Percentiles rank a stretch among this genome's conserved stretches.
These are phyloP conservation scores for Boletus tomentosulus DNA, from an alignment of 768 basidiomycete genomes.

Conservation along the genomic window DNA sequence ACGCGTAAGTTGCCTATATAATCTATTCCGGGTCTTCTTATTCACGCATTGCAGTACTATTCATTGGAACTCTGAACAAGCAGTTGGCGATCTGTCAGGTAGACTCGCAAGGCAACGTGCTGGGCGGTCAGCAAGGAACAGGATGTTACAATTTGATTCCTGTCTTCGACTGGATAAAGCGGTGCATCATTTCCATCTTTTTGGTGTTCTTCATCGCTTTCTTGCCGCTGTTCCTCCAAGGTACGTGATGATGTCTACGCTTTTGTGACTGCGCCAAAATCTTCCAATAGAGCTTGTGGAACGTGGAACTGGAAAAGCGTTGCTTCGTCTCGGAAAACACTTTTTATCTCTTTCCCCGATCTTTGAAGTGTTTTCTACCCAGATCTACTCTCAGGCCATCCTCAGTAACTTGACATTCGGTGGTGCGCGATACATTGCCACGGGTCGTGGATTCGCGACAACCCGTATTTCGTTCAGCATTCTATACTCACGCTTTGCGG, in stretches of 20 bases:
- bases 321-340: slow-evolving; percentile 93
- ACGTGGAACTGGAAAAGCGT: slow-evolving; percentile 90
- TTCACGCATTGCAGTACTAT: slow-evolving; percentile 57
- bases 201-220: slow-evolving; percentile 98
- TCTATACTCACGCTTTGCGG: slow-evolving; percentile 97
- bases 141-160: slow-evolving; percentile 92
- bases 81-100: slow-evolving; percentile 84
- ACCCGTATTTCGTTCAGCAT: slow-evolving; percentile 95
- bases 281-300: slow-evolving; percentile 77
- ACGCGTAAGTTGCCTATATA: slow-evolving; percentile 55
- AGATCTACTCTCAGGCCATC: slow-evolving; percentile 97
- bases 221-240: slow-evolving; percentile 93
- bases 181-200: slow-evolving; percentile 96
- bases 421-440: slow-evolving; percentile 98
- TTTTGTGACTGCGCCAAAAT: slow-evolving; percentile 2
- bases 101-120: slow-evolving; percentile 74
- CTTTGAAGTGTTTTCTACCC: slow-evolving; percentile 98
- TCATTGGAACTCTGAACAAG: slow-evolving; percentile 95
- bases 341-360: slow-evolving; percentile 95
- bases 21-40: background rate
- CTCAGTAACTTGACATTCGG: slow-evolving; percentile 96
- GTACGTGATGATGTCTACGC: slow-evolving; percentile 37
- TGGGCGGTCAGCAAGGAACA: slow-evolving; percentile 74
- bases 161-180: slow-evolving; percentile 97
- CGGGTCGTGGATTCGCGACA: slow-evolving; percentile 98